Conservation (phyloP, 768 basidiomycete species). For the Rossbeevera mucosa region DNA sequence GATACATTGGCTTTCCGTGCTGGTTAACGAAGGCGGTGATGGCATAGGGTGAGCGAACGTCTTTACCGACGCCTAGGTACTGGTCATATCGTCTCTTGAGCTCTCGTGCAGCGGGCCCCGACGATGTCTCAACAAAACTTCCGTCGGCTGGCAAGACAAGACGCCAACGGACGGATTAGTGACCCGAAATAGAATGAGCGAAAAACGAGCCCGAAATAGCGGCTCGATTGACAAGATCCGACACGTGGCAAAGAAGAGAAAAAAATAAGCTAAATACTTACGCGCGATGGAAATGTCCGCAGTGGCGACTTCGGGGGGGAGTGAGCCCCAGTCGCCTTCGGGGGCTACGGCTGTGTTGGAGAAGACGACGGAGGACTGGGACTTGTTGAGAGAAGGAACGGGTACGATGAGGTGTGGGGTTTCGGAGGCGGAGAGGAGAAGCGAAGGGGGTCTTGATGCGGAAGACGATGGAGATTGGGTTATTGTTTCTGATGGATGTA, state of each 20-base stretch:
- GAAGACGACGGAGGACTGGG: constrained; percentile 42
- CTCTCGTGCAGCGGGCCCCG: constrained; percentile 68
- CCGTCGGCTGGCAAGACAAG: constrained; percentile 52
- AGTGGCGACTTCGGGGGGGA: constrained; percentile 48
- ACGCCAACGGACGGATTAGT: constrained; percentile 1
- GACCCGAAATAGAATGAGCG: background rate
- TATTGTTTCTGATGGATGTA: constrained; percentile 16
- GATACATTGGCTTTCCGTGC: constrained; percentile 72
- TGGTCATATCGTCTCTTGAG: constrained; percentile 75
- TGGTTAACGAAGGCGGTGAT: constrained; percentile 82
- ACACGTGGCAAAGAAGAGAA: background rate
- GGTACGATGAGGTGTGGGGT: constrained; percentile 36
- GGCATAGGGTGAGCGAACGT: constrained; percentile 71
- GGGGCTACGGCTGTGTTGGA: constrained; percentile 37
- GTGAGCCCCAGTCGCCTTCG: constrained; percentile 36
- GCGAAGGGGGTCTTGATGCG: constrained; percentile 19
- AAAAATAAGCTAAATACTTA: constrained; percentile 33
- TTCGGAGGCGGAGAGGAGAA: constrained; percentile 12
- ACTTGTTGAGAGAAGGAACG: constrained; percentile 33
- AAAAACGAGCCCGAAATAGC: background rate
- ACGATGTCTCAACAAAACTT: constrained; percentile 77
- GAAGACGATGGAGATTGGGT: constrained; percentile 10
- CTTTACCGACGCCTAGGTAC: constrained; percentile 57
- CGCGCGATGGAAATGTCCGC: constrained; percentile 58
- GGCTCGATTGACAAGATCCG: constrained; percentile 5